Evolutionary conservation across 1,284 basidiomycete species (phyloP), one percentile per base, ranked within the genome.

Genomic region (Trichosporon ovoides): DNA sequence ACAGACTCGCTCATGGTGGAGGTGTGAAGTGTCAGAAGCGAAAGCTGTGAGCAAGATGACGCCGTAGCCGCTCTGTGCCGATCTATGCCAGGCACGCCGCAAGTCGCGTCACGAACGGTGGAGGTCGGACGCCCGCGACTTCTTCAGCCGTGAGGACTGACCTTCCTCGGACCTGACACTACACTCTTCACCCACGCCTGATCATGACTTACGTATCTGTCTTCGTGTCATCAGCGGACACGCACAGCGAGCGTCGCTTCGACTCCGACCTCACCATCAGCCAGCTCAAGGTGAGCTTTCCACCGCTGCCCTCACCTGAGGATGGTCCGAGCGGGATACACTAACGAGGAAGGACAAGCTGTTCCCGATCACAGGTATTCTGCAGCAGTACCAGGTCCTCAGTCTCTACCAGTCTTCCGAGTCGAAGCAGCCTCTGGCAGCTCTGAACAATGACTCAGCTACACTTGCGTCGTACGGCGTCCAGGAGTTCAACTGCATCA

Each of bases 281-380:
- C 33, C 83, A 88, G 67, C 84, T 95, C 66, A 94, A 94, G 83
- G 89, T 89, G 55, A 59, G 63, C n/a, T n/a, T n/a, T n/a, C n/a
- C n/a, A n/a, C n/a, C n/a, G n/a, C 3, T 19, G 10, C 22, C 33
- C 48, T 43, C 62, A 11, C 58, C 52, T 38, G 51, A 24, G 60
- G 38, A 43, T 57, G 46, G 38, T 38, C 51, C 28, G 33, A n/a
- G 40, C 24, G 7, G 20, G 12, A 40, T 13, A 40, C 37, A 36
- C 31, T 55, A 7, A 37, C 53, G 54, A 20, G 16, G 33, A 71
- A 95, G 89, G 81, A 80, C 62, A 95, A 91, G 68, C 84, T 98
- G 24, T 90, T 93, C 70, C 82, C 86, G 52, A 85, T 97, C 69
- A 96, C 93, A n/a, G 94, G 94, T 16, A 88, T 97, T 56, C 85